phyloP scores from a whole-genome alignment of 805 yeast genomes.

The Hanseniaspora lachancei region DNA sequence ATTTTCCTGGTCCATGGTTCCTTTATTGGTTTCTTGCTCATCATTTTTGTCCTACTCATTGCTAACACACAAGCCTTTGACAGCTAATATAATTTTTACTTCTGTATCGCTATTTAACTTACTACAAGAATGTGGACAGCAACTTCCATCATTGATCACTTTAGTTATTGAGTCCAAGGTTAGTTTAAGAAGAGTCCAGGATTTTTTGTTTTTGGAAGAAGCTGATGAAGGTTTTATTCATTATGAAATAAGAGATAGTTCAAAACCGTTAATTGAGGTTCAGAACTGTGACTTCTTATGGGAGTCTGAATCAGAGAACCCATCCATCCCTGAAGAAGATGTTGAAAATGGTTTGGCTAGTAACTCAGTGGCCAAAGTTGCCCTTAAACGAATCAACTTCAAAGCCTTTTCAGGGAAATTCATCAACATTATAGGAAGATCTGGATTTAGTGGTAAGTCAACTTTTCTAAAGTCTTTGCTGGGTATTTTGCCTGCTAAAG shows the following conservation, averaged over 20 bases:
- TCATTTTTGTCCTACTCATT: constrained; percentile 45
- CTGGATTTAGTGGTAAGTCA: constrained; percentile 55
- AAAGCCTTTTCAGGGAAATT: constrained; percentile 39
- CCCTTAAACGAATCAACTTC: constrained; percentile 38
- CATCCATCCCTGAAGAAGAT: not conserved
- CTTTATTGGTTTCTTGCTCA: constrained; percentile 50
- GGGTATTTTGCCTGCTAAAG: constrained; percentile 36
- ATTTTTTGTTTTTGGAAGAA: constrained; percentile 37
- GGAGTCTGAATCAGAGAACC: constrained; percentile 20
- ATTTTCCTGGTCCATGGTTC: constrained; percentile 53
- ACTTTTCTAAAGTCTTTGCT: constrained; percentile 41
- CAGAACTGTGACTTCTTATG: constrained; percentile 44
- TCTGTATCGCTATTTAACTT: constrained; percentile 49
- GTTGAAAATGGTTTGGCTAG: constrained; percentile 28
- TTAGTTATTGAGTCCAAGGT: constrained; percentile 46
- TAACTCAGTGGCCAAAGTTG: constrained; percentile 34
- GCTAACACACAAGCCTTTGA: constrained; percentile 36
- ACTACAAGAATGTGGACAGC: constrained; percentile 44
- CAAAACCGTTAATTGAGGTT: constrained; percentile 30
- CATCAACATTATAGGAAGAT: constrained; percentile 51
- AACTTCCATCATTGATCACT: constrained; percentile 45
- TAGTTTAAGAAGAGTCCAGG: constrained; percentile 40
- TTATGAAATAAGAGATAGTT: constrained; percentile 17
- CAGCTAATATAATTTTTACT: constrained; percentile 59
- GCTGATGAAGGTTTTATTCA: constrained; percentile 30